Evolutionary conservation across 2,329 filamentous ascomycete genomes (phyloP).

Genomic region (Monosporascus sp.): DNA sequence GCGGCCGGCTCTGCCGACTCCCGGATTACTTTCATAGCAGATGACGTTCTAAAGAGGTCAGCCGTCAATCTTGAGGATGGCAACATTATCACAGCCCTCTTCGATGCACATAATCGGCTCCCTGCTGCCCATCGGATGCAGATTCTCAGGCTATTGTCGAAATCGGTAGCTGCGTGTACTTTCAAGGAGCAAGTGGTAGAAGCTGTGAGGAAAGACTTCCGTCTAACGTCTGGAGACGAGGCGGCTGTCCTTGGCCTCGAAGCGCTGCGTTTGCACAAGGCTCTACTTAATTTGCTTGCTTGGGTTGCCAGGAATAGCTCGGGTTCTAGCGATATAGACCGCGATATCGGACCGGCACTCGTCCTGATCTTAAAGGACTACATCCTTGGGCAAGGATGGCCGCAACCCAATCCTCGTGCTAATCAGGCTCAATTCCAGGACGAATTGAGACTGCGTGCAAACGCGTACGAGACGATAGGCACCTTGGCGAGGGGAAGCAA

Average conservation of each 20-base stretch:
- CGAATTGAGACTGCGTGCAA: conserved; percentile 63
- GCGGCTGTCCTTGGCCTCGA: conserved; percentile 58
- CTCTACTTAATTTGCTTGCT: conserved; percentile 79
- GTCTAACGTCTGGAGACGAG: conserved; percentile 28
- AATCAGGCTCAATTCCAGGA: conserved; percentile 45
- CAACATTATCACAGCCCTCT: conserved; percentile 59
- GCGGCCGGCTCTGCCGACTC: conserved; percentile 80
- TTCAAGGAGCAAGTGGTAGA: conserved; percentile 63
- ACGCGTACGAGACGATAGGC: conserved; percentile 88
- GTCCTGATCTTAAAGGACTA: conserved; percentile 67
- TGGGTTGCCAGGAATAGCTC: conserved; percentile 77
- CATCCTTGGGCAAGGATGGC: conserved; percentile 80
- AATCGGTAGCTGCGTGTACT: conserved; percentile 67
- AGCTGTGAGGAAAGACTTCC: conserved; percentile 64
- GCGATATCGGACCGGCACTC: conserved; percentile 60
- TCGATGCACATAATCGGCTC: conserved; percentile 66
- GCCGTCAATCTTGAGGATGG: conserved; percentile 68
- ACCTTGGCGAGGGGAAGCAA: conserved; percentile 64
- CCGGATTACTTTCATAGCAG: conserved; percentile 74
- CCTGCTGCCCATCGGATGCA: conserved; percentile 71
- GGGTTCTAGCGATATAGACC: conserved; percentile 47
- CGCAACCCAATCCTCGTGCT: conserved; percentile 45
- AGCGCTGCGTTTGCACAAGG: conserved; percentile 71
- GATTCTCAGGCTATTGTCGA: conserved; percentile 70
- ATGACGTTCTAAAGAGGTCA: conserved; percentile 81